Evolutionary conservation across 2,329 filamentous ascomycete genomes (phyloP).

Genomic region (Ambrosiella cleistominuta): DNA sequence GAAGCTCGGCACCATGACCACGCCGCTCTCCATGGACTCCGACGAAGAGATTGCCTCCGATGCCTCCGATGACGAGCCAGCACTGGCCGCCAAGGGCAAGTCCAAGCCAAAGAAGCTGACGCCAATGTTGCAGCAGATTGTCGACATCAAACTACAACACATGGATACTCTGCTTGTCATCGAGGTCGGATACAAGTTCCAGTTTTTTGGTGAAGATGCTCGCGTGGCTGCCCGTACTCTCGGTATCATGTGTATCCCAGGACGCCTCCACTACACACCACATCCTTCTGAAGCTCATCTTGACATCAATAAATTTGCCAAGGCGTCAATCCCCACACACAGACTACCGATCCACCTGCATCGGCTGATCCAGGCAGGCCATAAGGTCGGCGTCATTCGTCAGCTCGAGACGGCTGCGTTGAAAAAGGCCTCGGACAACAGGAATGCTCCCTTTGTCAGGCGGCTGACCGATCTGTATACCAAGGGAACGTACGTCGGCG

Average conservation of each 20-base stretch:
- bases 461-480: conserved; percentile 95
- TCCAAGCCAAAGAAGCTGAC: conserved; percentile 51
- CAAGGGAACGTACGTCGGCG: conserved; percentile 93
- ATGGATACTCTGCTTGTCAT: conserved; percentile 80
- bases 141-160: conserved; percentile 85
- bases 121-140: conserved; percentile 80
- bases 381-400: conserved; percentile 89
- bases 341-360: conserved; percentile 87
- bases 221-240: conserved; percentile 75
- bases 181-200: conserved; percentile 95
- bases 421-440: conserved; percentile 88
- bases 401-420: conserved; percentile 90
- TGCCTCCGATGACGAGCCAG: conserved; percentile 37
- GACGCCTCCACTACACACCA: conserved; percentile 62
- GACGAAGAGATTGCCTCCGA: conserved; percentile 33
- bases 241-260: conserved; percentile 90
- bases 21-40: background rate
- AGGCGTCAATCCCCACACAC: conserved; percentile 87
- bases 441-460: conserved; percentile 77
- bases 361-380: conserved; percentile 72
- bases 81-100: conserved; percentile 24
- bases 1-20: background rate
- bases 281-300: conserved; percentile 82
- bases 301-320: conserved; percentile 58
- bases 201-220: conserved; percentile 92